Base-by-base conservation (phyloP, 176 grass and related monocot species). In the Aechmea fasciata region DNA sequence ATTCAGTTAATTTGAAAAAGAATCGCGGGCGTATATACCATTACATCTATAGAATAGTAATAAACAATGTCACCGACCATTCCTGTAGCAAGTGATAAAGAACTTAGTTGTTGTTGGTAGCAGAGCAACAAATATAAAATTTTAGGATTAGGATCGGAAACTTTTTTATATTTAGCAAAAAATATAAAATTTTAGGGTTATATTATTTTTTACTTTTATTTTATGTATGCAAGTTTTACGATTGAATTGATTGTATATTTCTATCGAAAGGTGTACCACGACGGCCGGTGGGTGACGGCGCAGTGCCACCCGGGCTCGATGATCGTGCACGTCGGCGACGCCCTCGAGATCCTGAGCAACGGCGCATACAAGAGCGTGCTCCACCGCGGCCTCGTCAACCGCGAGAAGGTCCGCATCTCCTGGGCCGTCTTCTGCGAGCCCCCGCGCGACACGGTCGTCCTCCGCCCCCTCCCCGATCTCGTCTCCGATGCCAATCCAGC, bases 351-450 rank as follows among this genome's bases (percentile, higher is more conserved):
- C 77, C 83, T 97, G 28, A 85, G 78, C 83, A 97, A 92, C 49
- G 93, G 79, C 0, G 66, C 51, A 13, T 97, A 92, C 84, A 97
- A 87, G 65, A 97, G 93, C 77, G 81, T 97, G 49, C 88, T 97
- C 47, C 93, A 92, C 77, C 93, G 93, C 12, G 93, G 84, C 8
- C 83, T 97, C 64, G 93, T 97, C 25, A 97, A 87, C 89, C 85
- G 81, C 13, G 71, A 82, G 10, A 85, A 81, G 13, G 84, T 89
- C 14, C 89, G 93, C 49, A 67, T 97, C 54, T 97, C 93, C 1
- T 97, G 93, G 93, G 93, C 90, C 1, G 67, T 97, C 63, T 97
- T 97, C 78, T 89, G 86, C 78, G 86, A 97, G 84, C 93, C 93
- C 0, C 93, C 93, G 6, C 87, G 72, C 0, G 84, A 92, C 0